A percentile compares a stretch with the other conserved stretches of the same genome.
phyloP scores from a whole-genome alignment of 148 eudicot genomes.

The Rhododendron mucronatum region DNA sequence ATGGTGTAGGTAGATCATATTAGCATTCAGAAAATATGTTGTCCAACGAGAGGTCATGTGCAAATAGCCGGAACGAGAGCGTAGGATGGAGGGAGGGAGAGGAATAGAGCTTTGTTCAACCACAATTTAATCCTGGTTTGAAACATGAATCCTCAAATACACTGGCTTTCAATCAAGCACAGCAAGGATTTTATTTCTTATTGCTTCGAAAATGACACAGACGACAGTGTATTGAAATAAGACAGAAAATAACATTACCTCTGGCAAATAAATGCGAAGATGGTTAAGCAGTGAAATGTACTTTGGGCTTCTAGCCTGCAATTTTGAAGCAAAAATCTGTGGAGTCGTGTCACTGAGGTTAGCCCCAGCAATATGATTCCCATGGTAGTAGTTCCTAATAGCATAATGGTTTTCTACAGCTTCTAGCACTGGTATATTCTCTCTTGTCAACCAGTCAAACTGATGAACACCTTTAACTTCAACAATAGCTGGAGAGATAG shows the following conservation, averaged over 20 bases:
- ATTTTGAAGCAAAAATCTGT: conserved; percentile 78
- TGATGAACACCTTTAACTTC: conserved; percentile 99
- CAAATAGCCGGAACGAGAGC: neutral
- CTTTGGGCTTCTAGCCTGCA: conserved; percentile 98
- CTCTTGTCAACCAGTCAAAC: conserved; percentile 98
- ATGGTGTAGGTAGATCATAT: neutral
- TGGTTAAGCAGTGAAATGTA: conserved; percentile 96
- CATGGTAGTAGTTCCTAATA: conserved; percentile 85
- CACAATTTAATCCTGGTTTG: neutral
- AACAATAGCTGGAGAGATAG: conserved; percentile 76
- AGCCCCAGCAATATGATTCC: conserved; percentile 86
- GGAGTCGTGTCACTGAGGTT: conserved; percentile 89
- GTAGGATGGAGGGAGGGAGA: neutral
- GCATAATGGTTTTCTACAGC: conserved; percentile 91
- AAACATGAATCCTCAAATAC: neutral
- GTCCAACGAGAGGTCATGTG: neutral
- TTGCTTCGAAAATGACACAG: neutral
- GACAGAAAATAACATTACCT: conserved; percentile 46
- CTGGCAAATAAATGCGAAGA: conserved; percentile 95
- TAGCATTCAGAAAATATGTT: neutral
- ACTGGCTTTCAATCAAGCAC: neutral
- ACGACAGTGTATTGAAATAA: neutral
- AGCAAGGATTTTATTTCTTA: neutral
- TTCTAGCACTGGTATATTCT: conserved; percentile 97
- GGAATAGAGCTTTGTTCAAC: neutral